These are phyloP conservation scores for Aspergillus fischeri DNA, from an alignment of 2,329 filamentous ascomycete genomes.

Conservation along the genomic window DNA sequence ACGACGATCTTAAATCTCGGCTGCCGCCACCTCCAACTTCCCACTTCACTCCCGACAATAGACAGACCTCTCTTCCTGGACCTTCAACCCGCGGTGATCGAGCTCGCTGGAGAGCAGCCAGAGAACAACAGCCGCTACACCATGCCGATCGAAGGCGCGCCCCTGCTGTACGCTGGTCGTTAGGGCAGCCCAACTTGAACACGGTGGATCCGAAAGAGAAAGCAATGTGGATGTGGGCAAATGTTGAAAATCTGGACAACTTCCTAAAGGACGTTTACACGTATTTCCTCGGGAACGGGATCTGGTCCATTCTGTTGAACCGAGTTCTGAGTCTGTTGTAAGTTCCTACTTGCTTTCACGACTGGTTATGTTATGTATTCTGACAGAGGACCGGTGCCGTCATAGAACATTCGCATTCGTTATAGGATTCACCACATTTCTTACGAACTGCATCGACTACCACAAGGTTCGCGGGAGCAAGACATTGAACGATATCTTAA, in stretches of 20 bases:
- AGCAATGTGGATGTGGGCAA: slow-evolving; percentile 90
- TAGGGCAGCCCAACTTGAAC: slow-evolving; percentile 32
- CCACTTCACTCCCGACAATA: slow-evolving; percentile 19
- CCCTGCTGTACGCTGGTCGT: slow-evolving; percentile 22
- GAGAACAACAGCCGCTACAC: slow-evolving; percentile 40
- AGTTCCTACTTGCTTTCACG: slow-evolving; percentile 31
- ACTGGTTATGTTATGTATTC: neutral
- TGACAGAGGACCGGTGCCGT: slow-evolving; percentile 1
- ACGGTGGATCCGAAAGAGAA: slow-evolving; percentile 63
- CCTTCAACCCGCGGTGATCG: slow-evolving; percentile 41
- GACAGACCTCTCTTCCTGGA: slow-evolving; percentile 28
- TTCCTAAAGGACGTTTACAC: slow-evolving; percentile 83
- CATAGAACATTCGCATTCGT: slow-evolving; percentile 74
- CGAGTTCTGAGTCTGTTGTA: slow-evolving; percentile 69
- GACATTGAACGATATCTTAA: slow-evolving; percentile 55
- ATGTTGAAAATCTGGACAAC: slow-evolving; percentile 81
- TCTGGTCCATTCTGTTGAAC: slow-evolving; percentile 77
- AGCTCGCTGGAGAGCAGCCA: slow-evolving; percentile 50
- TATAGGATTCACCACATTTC: slow-evolving; percentile 74
- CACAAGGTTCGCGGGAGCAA: slow-evolving; percentile 64
- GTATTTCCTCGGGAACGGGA: slow-evolving; percentile 77
- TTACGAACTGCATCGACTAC: slow-evolving; percentile 84
- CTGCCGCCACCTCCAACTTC: slow-evolving; percentile 33
- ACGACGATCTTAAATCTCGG: slow-evolving; percentile 35
- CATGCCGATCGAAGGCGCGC: slow-evolving; percentile 13